Conservation (phyloP, 2,329 filamentous ascomycete genomes). For the Geosmithia putterillii region DNA sequence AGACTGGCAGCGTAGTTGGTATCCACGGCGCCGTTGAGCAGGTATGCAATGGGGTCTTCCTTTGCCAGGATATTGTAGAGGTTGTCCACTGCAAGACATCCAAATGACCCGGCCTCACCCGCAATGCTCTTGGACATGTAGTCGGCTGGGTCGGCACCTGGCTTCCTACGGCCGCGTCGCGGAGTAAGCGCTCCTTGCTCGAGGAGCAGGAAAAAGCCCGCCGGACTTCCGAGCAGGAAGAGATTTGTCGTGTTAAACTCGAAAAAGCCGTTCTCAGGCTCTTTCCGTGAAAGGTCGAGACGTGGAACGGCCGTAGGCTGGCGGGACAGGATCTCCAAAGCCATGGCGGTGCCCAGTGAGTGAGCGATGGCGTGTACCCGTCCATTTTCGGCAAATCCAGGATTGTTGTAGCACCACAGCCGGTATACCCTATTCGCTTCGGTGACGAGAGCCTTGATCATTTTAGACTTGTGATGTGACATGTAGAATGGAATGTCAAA, state of each 20-base stretch:
- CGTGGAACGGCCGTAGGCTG: slow-evolving; percentile 64
- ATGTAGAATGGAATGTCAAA: slow-evolving; percentile 97
- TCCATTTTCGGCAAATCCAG: slow-evolving; percentile 67
- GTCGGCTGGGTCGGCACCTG: slow-evolving; percentile 57
- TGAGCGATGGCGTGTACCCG: slow-evolving; percentile 89
- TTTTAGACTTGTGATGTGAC: slow-evolving; percentile 89
- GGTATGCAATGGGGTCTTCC: slow-evolving; percentile 72
- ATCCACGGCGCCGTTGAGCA: slow-evolving; percentile 85
- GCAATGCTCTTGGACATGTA: slow-evolving; percentile 45
- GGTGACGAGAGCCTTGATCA: slow-evolving; percentile 76
- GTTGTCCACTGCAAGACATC: slow-evolving; percentile 88
- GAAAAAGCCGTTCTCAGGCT: slow-evolving; percentile 49
- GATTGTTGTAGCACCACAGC: slow-evolving; percentile 89
- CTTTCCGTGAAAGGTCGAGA: slow-evolving; percentile 26
- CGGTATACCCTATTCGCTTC: slow-evolving; percentile 95
- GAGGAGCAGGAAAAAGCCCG: slow-evolving; percentile 83
- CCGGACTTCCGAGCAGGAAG: slow-evolving; percentile 82
- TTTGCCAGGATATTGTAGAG: slow-evolving; percentile 81
- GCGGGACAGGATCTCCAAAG: slow-evolving; percentile 76
- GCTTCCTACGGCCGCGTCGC: slow-evolving; percentile 62
- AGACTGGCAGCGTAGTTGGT: slow-evolving; percentile 64
- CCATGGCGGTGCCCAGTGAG: slow-evolving; percentile 89
- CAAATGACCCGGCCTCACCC: slow-evolving; percentile 71
- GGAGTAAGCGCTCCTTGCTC: slow-evolving; percentile 63
- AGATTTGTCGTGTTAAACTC: slow-evolving; percentile 87